phyloP scores from a whole-genome alignment of 768 basidiomycete species.

The Termitomyces sp. region DNA sequence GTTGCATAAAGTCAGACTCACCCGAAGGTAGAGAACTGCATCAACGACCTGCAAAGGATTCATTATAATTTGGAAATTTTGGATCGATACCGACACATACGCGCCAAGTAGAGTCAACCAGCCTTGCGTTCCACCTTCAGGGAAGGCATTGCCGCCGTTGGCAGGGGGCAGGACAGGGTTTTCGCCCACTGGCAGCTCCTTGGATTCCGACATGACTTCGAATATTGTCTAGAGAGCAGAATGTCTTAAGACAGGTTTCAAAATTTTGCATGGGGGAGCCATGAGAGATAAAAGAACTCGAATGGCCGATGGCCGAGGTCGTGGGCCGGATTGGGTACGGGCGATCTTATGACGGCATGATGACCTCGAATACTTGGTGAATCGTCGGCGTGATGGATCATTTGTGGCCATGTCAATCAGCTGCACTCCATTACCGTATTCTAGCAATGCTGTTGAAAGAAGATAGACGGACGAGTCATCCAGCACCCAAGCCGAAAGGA shows the following conservation, averaged over 20 bases:
- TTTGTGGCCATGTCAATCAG: no score
- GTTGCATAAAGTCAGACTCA: not conserved
- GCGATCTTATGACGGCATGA: no score
- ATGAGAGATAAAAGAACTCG: not conserved
- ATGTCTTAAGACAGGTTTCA: no score
- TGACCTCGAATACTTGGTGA: no score
- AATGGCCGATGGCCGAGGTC: not conserved
- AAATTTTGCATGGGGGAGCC: no score
- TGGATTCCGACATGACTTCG: not conserved
- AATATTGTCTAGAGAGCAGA: no score
- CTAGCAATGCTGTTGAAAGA: no score
- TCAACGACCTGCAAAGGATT: not conserved
- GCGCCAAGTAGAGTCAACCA: conserved; percentile 11
- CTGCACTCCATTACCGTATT: no score
- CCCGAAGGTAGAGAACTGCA: conserved; percentile 1
- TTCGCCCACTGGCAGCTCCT: no score
- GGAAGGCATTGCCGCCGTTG: conserved; percentile 1
- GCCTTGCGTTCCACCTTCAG: conserved; percentile 2
- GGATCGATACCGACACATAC: not conserved
- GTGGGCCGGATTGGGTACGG: not conserved
- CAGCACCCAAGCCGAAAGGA: no score
- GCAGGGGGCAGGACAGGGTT: not conserved
- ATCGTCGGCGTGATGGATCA: no score
- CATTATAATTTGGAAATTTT: not conserved
- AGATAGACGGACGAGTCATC: no score